Base-by-base conservation (phyloP, 352 stramenopile species). In the Thalassiosira ordinaria region DNA sequence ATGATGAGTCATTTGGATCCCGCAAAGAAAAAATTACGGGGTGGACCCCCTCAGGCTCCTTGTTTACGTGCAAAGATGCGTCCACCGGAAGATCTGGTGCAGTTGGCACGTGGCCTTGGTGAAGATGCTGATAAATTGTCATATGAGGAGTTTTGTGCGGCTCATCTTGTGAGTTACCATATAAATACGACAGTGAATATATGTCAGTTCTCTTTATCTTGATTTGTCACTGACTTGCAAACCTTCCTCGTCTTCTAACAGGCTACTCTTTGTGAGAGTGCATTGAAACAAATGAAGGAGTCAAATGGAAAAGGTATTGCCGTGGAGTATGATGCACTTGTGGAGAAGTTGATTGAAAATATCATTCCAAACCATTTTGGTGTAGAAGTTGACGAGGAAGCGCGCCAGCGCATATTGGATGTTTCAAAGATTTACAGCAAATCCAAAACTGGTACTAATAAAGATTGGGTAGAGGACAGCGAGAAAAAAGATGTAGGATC, bases 1-100 rank as follows among this genome's bases (percentile, higher is more conserved):
- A 93, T 97, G 77, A 95, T 96, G 87, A 91, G 80, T 35, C 91
- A 95, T 71, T 86, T 92, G 24, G 82, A 87, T 71, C 77, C 70
- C 52, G 18, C 56, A 26, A 80, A 82, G 18, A 59, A 24, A 29
- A 16, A 52, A 4, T n/a, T 59, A 31, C 49, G 51, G 20, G 51
- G 65, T 35, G 74, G 69, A 18, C 14, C 20, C 39, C 49, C 52
- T 39, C 9, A 33, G 33, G 80, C 80, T 18, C 68, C 80, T 41
- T 88, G 81, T 47, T 53, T 78, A n/a, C 78, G 71, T 16, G 46
- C 67, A 35, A 82, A 37, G 31, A 33, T 22, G 6, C 0, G 26
- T 29, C 74, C 74, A 33, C 47, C 69, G 26, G 31, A 61, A n/a
- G 69, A 87, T 59, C 47, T 82, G 11, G n/a, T 39, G 16, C 13